These are phyloP conservation scores for Mesotaenium endlicherianum DNA, from an alignment of 139 green algal species.

Conservation along the genomic window DNA sequence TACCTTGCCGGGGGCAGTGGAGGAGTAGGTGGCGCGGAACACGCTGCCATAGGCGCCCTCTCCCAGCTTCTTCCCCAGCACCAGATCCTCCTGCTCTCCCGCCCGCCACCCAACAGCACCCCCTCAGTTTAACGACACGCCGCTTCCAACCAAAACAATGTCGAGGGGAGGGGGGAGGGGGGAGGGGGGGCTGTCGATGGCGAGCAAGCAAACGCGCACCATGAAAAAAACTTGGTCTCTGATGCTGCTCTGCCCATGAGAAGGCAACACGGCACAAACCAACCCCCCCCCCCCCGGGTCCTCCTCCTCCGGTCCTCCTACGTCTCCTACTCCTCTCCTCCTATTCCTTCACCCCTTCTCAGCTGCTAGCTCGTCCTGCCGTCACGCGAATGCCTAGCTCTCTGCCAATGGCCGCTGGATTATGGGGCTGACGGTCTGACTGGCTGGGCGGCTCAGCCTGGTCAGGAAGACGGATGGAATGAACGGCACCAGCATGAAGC, in stretches of 20 bases:
- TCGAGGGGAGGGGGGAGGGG: background rate
- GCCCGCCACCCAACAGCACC: background rate
- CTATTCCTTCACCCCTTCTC: background rate
- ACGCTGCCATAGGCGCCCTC: slow-evolving; percentile 91
- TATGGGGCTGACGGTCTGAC: too few species aligned
- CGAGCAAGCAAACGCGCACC: too few species aligned
- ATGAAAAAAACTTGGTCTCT: too few species aligned
- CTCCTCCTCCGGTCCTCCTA: background rate
- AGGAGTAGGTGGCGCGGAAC: slow-evolving; percentile 62
- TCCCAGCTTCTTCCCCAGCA: slow-evolving; percentile 79
- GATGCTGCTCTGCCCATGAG: too few species aligned
- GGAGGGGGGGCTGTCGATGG: too few species aligned
- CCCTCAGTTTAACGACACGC: background rate
- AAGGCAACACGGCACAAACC: background rate
- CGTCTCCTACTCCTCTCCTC: background rate
- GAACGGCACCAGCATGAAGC: too few species aligned
- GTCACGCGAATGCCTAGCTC: too few species aligned
- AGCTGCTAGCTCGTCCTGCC: background rate
- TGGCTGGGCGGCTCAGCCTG: too few species aligned
- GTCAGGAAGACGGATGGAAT: too few species aligned
- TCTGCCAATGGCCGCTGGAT: too few species aligned
- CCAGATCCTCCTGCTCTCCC: slow-evolving; percentile 68
- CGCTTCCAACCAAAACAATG: background rate
- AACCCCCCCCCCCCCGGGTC: background rate
- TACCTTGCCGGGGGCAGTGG: slow-evolving; percentile 1